These are phyloP conservation scores for Fusarium chaquense DNA, from an alignment of 2,329 filamentous ascomycete species.

Conservation along the genomic window DNA sequence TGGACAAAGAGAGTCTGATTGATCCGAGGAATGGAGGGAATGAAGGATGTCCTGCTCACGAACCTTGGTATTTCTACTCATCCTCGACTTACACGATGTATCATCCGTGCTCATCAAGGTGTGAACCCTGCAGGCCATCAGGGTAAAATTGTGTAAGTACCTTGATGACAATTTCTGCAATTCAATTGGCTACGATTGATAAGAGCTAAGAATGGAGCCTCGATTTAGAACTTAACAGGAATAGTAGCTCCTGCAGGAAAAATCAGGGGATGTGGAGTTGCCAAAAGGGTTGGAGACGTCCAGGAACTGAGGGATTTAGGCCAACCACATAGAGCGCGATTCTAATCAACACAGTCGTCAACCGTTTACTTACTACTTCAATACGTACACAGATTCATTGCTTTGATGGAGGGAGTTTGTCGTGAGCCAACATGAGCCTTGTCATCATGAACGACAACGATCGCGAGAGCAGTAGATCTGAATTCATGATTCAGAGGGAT, in stretches of 20 bases:
- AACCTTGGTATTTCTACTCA: constrained; percentile 17
- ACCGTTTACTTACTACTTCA: rapidly evolving
- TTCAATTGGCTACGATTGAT: constrained; percentile 16
- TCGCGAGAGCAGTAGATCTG: background rate
- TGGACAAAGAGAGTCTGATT: too few relatives aligned
- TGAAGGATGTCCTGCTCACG: background rate
- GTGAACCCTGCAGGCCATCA: constrained; percentile 29
- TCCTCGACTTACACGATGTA: constrained; percentile 6
- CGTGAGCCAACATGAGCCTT: rapidly evolving
- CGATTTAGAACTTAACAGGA: background rate
- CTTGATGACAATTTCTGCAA: constrained; percentile 30
- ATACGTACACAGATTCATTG: rapidly evolving
- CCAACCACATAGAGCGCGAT: background rate
- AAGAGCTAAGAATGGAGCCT: background rate
- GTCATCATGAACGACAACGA: rapidly evolving
- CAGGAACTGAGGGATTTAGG: background rate
- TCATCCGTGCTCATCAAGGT: constrained; percentile 40
- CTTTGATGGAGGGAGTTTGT: rapidly evolving
- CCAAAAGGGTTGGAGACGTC: background rate
- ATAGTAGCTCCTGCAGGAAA: background rate
- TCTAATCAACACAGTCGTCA: background rate
- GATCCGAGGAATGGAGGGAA: rapidly evolving
- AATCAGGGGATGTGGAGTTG: constrained; percentile 22
- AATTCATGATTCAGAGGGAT: rapidly evolving
- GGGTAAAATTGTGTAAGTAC: constrained; percentile 21